A percentile compares a stretch with the other conserved stretches of the same genome.
phyloP scores from a whole-genome alignment of 2,329 filamentous ascomycete genomes.

The Penicillium expansum region DNA sequence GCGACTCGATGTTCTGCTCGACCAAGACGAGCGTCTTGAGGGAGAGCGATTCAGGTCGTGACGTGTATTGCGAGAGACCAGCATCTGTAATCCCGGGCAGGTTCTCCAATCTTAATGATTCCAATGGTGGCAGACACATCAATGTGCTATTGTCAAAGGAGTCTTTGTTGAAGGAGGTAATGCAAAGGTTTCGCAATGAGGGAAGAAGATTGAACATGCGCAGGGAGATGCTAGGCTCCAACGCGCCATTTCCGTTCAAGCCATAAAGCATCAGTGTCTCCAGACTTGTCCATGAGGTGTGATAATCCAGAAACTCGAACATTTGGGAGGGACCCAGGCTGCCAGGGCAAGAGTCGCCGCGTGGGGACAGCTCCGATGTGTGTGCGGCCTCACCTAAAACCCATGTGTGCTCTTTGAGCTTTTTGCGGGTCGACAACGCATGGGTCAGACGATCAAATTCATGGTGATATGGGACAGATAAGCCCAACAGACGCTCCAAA shows the following conservation, averaged over 20 bases:
- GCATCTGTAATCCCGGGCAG: conserved; percentile 56
- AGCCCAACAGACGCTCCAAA: conserved; percentile 54
- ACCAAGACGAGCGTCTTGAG: conserved; percentile 52
- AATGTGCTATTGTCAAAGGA: conserved; percentile 57
- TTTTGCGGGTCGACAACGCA: conserved; percentile 54
- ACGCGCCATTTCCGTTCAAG: conserved; percentile 40
- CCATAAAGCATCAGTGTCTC: conserved; percentile 55
- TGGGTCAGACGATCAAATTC: conserved; percentile 55
- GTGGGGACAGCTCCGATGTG: conserved; percentile 39
- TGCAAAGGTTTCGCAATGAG: conserved; percentile 51
- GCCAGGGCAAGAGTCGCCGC: conserved; percentile 36
- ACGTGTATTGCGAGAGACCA: conserved; percentile 53
- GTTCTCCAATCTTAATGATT: conserved; percentile 55
- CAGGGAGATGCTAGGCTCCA: conserved; percentile 56
- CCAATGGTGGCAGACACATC: conserved; percentile 51
- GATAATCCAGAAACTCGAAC: conserved; percentile 53
- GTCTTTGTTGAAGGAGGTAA: conserved; percentile 53
- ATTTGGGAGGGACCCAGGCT: conserved; percentile 51
- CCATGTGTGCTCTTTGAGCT: conserved; percentile 57
- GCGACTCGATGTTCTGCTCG: conserved; percentile 52
- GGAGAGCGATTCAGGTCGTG: conserved; percentile 44
- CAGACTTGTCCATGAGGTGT: conserved; percentile 51
- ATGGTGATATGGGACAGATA: conserved; percentile 53
- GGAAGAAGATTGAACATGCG: conserved; percentile 54
- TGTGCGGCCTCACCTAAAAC: conserved; percentile 49